A percentile compares a stretch with the other conserved stretches of the same genome.
Conservation (phyloP, 306 rosid genomes). For the Alnus rubra region DNA sequence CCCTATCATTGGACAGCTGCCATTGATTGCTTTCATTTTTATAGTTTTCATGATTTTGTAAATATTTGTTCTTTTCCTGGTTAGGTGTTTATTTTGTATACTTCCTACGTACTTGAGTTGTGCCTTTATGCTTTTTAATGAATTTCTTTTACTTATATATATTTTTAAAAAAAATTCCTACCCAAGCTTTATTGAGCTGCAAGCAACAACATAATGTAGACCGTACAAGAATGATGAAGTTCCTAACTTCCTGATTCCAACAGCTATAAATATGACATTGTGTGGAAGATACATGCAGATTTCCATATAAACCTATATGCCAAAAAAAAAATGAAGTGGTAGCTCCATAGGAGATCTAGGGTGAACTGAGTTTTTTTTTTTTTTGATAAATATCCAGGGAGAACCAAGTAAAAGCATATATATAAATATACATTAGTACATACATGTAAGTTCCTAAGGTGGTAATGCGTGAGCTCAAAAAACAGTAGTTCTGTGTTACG, state of each 20-base stretch:
- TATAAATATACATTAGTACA: not conserved
- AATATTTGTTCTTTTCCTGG: too few relatives aligned
- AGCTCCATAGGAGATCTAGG: not conserved
- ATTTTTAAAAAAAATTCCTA: not conserved
- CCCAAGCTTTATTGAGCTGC: not conserved
- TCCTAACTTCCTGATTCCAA: conserved; percentile 7
- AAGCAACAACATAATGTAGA: not conserved
- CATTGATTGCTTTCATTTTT: too few relatives aligned
- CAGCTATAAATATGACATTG: not conserved
- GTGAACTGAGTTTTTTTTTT: too few relatives aligned
- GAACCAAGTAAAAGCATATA: not conserved
- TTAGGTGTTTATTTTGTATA: too few relatives aligned
- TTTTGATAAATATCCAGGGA: not conserved
- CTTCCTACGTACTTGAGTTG: too few relatives aligned
- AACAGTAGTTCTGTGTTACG: not conserved
- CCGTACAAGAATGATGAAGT: not conserved
- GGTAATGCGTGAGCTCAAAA: not conserved
- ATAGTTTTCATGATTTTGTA: too few relatives aligned
- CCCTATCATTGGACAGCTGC: too few relatives aligned
- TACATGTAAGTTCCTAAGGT: not conserved
- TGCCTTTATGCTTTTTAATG: too few relatives aligned
- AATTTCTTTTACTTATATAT: too few relatives aligned
- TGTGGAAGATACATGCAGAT: not conserved
- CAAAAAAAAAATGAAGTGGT: not conserved
- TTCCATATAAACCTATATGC: not conserved